These are phyloP conservation scores for Camelina neglecta DNA, from an alignment of 345 rosid species.

Conservation along the genomic window DNA sequence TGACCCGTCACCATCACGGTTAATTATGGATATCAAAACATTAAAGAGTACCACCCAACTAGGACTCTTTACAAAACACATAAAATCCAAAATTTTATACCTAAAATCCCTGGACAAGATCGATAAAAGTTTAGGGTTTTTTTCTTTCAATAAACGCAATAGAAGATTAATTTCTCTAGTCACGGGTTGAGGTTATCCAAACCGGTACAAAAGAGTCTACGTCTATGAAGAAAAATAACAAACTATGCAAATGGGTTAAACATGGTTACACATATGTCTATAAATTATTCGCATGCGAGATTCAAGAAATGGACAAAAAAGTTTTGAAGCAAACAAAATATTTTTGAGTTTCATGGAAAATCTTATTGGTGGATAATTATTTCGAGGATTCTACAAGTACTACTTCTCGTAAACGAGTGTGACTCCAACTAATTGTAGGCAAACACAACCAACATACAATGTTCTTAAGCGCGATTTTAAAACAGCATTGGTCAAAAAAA, in stretches of 20 bases:
- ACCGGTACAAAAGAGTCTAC: background rate
- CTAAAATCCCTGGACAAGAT: background rate
- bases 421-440: background rate
- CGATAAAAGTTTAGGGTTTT: background rate
- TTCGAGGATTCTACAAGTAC: background rate
- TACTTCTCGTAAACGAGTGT: background rate
- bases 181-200: background rate
- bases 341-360: background rate
- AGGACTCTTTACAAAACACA: slow-evolving; percentile 29
- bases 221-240: background rate
- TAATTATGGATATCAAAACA: slow-evolving; percentile 20
- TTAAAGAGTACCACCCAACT: slow-evolving; percentile 32
- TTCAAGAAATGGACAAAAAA: background rate
- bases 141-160: background rate
- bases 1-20: slow-evolving; percentile 38
- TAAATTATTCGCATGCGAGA: background rate
- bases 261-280: background rate
- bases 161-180: background rate
- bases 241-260: background rate
- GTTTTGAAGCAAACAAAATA: background rate
- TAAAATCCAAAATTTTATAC: background rate
- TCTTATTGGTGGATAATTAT: too few relatives aligned
- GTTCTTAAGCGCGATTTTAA: background rate
- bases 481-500: too few relatives aligned
- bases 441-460: background rate